phyloP scores from a whole-genome alignment of 2,329 filamentous ascomycete species.

The Aureobasidium sp. region DNA sequence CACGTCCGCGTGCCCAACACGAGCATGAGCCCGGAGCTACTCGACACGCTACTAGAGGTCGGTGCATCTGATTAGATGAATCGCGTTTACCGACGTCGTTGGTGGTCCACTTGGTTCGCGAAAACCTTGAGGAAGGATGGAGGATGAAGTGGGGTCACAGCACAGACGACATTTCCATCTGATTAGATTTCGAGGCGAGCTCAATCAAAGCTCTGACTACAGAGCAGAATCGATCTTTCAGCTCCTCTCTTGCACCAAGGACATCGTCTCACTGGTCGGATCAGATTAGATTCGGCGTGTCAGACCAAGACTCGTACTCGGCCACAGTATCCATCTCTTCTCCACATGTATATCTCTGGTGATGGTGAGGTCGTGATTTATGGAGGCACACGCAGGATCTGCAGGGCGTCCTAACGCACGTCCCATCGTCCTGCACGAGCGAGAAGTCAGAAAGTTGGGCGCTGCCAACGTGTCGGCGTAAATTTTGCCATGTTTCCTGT shows the following conservation, averaged over 20 bases:
- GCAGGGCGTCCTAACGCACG: not conserved
- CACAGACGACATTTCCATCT: not conserved
- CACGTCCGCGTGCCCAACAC: not conserved
- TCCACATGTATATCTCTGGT: slow-evolving; percentile 37
- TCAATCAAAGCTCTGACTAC: not conserved
- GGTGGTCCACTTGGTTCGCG: not conserved
- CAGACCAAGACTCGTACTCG: slow-evolving; percentile 36
- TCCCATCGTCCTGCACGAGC: not conserved
- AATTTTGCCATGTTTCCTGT: not conserved
- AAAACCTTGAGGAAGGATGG: not conserved
- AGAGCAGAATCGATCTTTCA: not conserved
- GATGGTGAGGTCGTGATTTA: not conserved
- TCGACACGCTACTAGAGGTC: not conserved
- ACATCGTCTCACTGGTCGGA: not conserved
- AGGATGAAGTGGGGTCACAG: not conserved
- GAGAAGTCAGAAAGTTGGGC: not conserved
- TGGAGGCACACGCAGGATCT: not conserved
- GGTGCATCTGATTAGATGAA: slow-evolving; percentile 10
- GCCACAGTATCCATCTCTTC: slow-evolving; percentile 43
- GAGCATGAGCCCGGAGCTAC: not conserved
- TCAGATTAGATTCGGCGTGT: slow-evolving; percentile 2
- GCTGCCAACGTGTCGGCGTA: not conserved
- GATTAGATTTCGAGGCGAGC: slow-evolving; percentile 7
- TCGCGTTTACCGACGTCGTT: not conserved
- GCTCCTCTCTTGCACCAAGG: not conserved